These are phyloP conservation scores for Scalesia atractyloides DNA, from an alignment of 129 eudicot species.

Conservation along the genomic window DNA sequence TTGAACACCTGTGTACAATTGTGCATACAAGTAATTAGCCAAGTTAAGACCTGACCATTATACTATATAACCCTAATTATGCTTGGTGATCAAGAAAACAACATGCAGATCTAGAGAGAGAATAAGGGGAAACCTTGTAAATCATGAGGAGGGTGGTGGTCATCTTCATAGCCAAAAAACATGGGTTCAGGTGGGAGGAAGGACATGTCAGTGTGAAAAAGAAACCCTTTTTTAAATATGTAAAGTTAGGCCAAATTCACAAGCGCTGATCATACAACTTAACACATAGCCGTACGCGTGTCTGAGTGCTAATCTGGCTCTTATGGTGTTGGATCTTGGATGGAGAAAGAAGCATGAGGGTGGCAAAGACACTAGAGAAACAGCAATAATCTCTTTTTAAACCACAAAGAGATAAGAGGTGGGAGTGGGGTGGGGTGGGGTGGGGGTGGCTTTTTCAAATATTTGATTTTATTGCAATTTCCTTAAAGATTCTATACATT, in stretches of 20 bases:
- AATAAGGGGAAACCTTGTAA: slow-evolving; percentile 53
- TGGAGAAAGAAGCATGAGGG: slow-evolving; percentile 52
- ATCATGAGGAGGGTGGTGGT: slow-evolving; percentile 56
- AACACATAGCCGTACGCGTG: slow-evolving; percentile 32
- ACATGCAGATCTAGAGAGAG: slow-evolving; percentile 27
- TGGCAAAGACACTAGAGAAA: slow-evolving; percentile 58
- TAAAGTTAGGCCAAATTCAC: slow-evolving; percentile 43
- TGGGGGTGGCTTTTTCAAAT: slow-evolving; percentile 2
- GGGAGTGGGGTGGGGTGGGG: slow-evolving; percentile 25
- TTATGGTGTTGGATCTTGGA: slow-evolving; percentile 48
- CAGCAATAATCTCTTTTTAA: slow-evolving; percentile 44
- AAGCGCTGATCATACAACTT: slow-evolving; percentile 28
- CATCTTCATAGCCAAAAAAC: slow-evolving; percentile 63
- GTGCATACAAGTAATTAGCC: background rate
- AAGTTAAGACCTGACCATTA: background rate
- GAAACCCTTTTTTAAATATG: slow-evolving; percentile 18
- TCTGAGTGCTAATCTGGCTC: slow-evolving; percentile 25
- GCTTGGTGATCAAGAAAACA: slow-evolving; percentile 30
- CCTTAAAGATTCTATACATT: slow-evolving; percentile 41
- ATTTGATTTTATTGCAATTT: slow-evolving; percentile 35
- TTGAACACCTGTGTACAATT: slow-evolving; percentile 36
- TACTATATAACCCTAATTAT: slow-evolving; percentile 1
- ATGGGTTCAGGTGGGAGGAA: slow-evolving; percentile 62
- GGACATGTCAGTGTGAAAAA: slow-evolving; percentile 48
- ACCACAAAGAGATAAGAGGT: slow-evolving; percentile 43